Conservation (phyloP, 495 filamentous ascomycete species). For the Extremus antarcticus region DNA sequence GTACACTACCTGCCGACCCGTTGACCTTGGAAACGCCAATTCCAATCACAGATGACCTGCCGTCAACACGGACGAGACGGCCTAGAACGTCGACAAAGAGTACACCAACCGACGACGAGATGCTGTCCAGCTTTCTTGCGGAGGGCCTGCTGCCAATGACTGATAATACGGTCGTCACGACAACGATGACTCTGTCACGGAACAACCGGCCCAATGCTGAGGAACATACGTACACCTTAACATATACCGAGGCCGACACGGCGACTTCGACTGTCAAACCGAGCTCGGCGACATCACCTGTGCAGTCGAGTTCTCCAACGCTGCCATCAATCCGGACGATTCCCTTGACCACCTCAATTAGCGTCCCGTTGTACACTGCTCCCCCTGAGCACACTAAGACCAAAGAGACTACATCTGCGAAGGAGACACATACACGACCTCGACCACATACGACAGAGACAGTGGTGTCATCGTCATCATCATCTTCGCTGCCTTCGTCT, state of each 20-base stretch:
- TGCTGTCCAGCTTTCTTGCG: neutral
- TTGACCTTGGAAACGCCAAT: neutral
- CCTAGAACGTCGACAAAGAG: neutral
- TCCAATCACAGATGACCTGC: constrained; percentile 1
- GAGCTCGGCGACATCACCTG: constrained; percentile 4
- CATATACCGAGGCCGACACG: constrained; percentile 10
- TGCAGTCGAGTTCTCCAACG: neutral
- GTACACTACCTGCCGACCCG: neutral
- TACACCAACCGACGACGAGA: neutral
- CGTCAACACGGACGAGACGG: neutral
- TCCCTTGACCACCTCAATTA: neutral
- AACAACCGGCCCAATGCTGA: neutral
- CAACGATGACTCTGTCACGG: constrained; percentile 5
- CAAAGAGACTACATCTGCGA: neutral
- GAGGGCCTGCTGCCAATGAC: constrained; percentile 6
- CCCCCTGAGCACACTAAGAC: neutral
- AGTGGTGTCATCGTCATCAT: neutral
- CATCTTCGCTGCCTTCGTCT: neutral
- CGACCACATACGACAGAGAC: neutral
- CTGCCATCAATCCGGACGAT: neutral
- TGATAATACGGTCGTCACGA: constrained; percentile 4
- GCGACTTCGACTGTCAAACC: neutral
- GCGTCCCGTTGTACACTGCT: neutral
- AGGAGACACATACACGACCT: neutral
- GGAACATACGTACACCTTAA: constrained; percentile 11